These are phyloP conservation scores for Ceratobasidium sp. DNA, from an alignment of 1,284 basidiomycete species.

Conservation along the genomic window DNA sequence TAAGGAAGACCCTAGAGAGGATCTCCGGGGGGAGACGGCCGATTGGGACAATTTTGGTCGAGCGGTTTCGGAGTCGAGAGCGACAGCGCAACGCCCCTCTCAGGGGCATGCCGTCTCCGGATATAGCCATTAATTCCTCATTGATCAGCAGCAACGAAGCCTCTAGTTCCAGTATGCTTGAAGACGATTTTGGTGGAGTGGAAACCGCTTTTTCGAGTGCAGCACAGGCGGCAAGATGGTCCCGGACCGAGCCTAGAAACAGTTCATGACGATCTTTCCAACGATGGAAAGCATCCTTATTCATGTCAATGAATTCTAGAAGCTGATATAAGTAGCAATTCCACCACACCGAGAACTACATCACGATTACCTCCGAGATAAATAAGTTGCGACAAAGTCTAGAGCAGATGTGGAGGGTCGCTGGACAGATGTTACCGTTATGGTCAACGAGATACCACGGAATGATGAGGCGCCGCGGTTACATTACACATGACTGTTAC, in stretches of 20 bases:
- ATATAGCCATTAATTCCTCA: background rate
- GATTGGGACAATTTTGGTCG: background rate
- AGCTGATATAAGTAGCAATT: no score
- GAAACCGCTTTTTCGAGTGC: background rate
- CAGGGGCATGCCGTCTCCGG: background rate
- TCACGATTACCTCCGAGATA: no score
- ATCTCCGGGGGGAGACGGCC: slow-evolving; percentile 1
- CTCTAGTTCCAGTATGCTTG: background rate
- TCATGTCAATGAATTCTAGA: no score
- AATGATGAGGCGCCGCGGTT: no score
- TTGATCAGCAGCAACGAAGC: background rate
- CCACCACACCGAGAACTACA: no score
- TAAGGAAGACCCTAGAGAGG: background rate
- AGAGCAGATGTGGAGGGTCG: no score
- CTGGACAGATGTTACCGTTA: no score
- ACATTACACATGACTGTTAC: no score
- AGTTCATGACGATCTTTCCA: background rate
- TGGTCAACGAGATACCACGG: no score
- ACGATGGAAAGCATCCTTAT: background rate
- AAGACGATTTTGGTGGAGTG: background rate
- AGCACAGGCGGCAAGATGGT: slow-evolving; percentile 9
- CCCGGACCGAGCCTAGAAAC: background rate
- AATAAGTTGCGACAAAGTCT: no score
- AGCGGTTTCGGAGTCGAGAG: slow-evolving; percentile 23
- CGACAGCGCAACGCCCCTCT: background rate